Evolutionary conservation across 192 early-diverging fungal genomes (phyloP).

Genomic region (Coemansia sp.): DNA sequence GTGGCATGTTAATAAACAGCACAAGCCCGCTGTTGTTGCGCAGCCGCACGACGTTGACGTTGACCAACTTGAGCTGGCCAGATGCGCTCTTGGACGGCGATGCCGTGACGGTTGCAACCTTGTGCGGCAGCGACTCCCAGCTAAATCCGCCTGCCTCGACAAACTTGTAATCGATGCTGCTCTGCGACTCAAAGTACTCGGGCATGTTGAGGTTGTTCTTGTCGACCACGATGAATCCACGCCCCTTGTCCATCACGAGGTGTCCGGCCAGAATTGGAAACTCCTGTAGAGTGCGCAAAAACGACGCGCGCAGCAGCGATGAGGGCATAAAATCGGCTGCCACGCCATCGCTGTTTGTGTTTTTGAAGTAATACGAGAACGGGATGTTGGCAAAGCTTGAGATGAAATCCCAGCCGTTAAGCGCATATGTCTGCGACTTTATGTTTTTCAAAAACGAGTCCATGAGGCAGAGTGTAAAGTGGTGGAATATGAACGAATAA

Average conservation of each 20-base stretch:
- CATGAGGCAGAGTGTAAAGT: conserved; percentile 2
- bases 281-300: conserved; percentile 30
- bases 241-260: conserved; percentile 6
- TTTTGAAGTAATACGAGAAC: conserved; percentile 32
- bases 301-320: conserved; percentile 13
- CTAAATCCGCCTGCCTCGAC: conserved; percentile 18
- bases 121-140: conserved; percentile 25
- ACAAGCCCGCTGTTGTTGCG: conserved; percentile 35
- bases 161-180: conserved; percentile 9
- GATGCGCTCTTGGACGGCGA: neutral
- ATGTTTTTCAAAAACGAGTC: conserved; percentile 12
- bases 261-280: conserved; percentile 38
- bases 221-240: conserved; percentile 26
- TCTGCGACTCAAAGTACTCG: conserved; percentile 41
- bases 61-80: conserved; percentile 25
- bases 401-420: conserved; percentile 37
- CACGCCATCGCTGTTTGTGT: neutral
- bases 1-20: conserved; percentile 40
- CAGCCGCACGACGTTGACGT: conserved; percentile 35
- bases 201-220: conserved; percentile 42
- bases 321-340: conserved; percentile 30
- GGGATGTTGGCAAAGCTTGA: conserved; percentile 42
- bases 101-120: conserved; percentile 3
- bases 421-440: conserved; percentile 18
- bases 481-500: neutral